These are phyloP conservation scores for Hapsidospora chrysogenum DNA, from an alignment of 495 filamentous ascomycete genomes.

Conservation along the genomic window DNA sequence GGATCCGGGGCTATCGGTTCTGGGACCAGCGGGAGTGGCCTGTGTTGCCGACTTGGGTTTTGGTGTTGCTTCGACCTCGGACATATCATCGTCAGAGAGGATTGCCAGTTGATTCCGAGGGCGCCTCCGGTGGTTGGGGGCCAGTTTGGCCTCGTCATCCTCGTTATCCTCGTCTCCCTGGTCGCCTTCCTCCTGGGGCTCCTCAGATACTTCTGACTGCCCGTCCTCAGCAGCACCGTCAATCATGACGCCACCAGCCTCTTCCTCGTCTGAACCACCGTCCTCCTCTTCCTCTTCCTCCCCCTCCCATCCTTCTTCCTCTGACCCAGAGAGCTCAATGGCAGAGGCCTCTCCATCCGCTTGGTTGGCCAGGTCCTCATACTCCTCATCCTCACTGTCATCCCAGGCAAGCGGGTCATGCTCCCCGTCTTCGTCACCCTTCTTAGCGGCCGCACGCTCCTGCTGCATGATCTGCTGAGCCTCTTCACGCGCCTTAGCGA, in stretches of 20 bases:
- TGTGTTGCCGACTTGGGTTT: slow-evolving; percentile 16
- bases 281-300: slow-evolving; percentile 11
- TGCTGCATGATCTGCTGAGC: slow-evolving; percentile 60
- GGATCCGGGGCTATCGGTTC: slow-evolving; percentile 28
- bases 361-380: slow-evolving; percentile 31
- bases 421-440: slow-evolving; percentile 28
- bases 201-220: slow-evolving; percentile 16
- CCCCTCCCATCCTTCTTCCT: slow-evolving; percentile 18
- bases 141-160: slow-evolving; percentile 14
- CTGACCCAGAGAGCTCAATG: slow-evolving; percentile 30
- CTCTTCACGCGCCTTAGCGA: slow-evolving; percentile 70
- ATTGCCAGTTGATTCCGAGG: slow-evolving; percentile 13
- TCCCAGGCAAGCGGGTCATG: slow-evolving; percentile 38
- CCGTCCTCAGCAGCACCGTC: slow-evolving; percentile 40
- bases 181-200: slow-evolving; percentile 12
- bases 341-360: slow-evolving; percentile 30
- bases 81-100: slow-evolving; percentile 25
- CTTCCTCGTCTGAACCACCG: slow-evolving; percentile 5
- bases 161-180: slow-evolving; percentile 14
- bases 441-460: slow-evolving; percentile 49
- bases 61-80: slow-evolving; percentile 36
- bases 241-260: slow-evolving; percentile 9
- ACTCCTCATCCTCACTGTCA: slow-evolving; percentile 46
- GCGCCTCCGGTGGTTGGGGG: slow-evolving; percentile 1
- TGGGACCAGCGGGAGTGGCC: slow-evolving; percentile 19